These are phyloP conservation scores for Claviceps sp. DNA, from an alignment of 2,329 filamentous ascomycete genomes.

Conservation along the genomic window DNA sequence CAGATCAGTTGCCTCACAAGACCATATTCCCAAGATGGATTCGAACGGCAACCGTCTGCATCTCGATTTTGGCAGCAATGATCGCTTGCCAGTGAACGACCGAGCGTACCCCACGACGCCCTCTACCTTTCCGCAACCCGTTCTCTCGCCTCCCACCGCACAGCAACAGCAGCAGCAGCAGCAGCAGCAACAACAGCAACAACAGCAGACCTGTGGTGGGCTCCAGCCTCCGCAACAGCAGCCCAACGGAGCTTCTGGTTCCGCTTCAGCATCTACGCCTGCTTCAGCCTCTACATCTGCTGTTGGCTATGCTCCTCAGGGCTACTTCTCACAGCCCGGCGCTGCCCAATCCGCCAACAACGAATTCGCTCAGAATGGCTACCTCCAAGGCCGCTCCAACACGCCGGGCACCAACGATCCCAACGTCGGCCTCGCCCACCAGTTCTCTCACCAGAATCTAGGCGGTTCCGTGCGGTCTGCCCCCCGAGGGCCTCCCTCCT, in stretches of 20 bases:
- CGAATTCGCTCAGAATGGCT: slow-evolving; percentile 36
- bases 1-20: background rate
- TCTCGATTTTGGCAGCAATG: slow-evolving; percentile 54
- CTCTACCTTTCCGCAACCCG: slow-evolving; percentile 54
- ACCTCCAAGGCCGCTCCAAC: slow-evolving; percentile 39
- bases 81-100: slow-evolving; percentile 48
- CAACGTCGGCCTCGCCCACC: slow-evolving; percentile 82
- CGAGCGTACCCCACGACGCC: slow-evolving; percentile 76
- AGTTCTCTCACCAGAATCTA: slow-evolving; percentile 94
- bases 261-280: too few species aligned
- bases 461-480: slow-evolving; percentile 56
- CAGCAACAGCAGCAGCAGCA: slow-evolving; percentile 28
- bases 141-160: slow-evolving; percentile 2
- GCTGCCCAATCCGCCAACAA: slow-evolving; percentile 29
- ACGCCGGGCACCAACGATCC: slow-evolving; percentile 60
- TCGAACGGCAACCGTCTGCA: slow-evolving; percentile 47
- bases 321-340: slow-evolving; percentile 51
- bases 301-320: slow-evolving; percentile 23
- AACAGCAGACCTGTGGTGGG: slow-evolving; percentile 22
- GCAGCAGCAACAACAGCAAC: slow-evolving; percentile 23
- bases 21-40: slow-evolving; percentile 26
- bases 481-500: slow-evolving; percentile 52
- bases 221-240: slow-evolving; percentile 23
- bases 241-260: slow-evolving; percentile 25
- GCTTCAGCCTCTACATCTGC: slow-evolving; percentile 20